Conservation (phyloP, 2,329 filamentous ascomycete genomes). For the Cercospora sesami region DNA sequence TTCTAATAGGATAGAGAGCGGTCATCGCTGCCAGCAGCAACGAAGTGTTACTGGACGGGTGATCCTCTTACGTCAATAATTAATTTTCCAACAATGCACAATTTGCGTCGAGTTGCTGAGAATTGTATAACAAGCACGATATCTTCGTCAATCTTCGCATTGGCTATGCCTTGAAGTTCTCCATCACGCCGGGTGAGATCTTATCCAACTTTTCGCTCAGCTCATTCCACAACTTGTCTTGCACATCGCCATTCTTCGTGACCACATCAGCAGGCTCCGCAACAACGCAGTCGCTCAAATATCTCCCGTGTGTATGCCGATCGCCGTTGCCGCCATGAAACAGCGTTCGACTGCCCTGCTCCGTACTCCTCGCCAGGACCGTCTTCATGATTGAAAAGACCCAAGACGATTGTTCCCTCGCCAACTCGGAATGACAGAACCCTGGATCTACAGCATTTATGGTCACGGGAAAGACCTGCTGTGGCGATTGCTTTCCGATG, state of each 20-base stretch:
- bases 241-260: slow-evolving; percentile 37
- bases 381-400: slow-evolving; percentile 17
- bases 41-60: background rate
- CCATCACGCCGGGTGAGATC: slow-evolving; percentile 31
- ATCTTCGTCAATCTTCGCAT: no score
- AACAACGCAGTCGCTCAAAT: slow-evolving; percentile 41
- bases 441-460: background rate
- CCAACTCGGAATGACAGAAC: background rate
- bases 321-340: slow-evolving; percentile 39
- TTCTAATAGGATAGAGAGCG: background rate
- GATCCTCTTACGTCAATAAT: no score
- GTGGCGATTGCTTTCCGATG: background rate
- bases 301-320: slow-evolving; percentile 42
- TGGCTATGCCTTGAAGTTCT: background rate
- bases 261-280: slow-evolving; percentile 36
- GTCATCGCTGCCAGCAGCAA: background rate
- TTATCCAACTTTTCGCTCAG: slow-evolving; percentile 39
- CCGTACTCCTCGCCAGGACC: slow-evolving; percentile 38
- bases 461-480: background rate
- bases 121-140: no score
- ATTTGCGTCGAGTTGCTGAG: no score
- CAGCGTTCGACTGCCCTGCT: slow-evolving; percentile 43
- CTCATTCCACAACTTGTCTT: slow-evolving; percentile 42
- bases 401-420: background rate
- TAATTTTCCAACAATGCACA: no score